Evolutionary conservation across 176 grass and related monocot species (phyloP).

Genomic region (Secale cereale): DNA sequence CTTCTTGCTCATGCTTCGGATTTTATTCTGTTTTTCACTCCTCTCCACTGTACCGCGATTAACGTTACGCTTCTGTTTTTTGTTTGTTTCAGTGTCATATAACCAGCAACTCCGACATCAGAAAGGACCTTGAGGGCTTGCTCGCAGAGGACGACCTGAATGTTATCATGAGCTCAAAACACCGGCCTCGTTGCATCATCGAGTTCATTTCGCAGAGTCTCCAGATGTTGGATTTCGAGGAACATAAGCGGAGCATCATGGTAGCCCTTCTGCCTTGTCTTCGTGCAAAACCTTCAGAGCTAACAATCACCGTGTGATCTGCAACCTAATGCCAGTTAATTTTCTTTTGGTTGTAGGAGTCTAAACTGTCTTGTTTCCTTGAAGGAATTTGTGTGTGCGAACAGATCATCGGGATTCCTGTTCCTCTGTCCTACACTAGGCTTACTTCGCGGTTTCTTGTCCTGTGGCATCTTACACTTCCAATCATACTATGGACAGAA

Average conservation of each 20-base stretch:
- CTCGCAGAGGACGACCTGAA: slow-evolving; percentile 72
- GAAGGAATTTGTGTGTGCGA: slow-evolving; percentile 84
- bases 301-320: not conserved
- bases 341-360: slow-evolving; percentile 54
- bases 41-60: not conserved
- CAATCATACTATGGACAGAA: slow-evolving; percentile 89
- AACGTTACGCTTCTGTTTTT: slow-evolving; percentile 10
- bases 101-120: slow-evolving; percentile 58
- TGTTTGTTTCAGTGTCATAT: slow-evolving; percentile 74
- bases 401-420: slow-evolving; percentile 77
- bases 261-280: slow-evolving; percentile 27
- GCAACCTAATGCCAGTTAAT: slow-evolving; percentile 23
- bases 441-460: slow-evolving; percentile 91
- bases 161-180: slow-evolving; percentile 64
- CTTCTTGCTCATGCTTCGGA: not conserved
- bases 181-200: slow-evolving; percentile 73
- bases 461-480: slow-evolving; percentile 95
- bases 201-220: slow-evolving; percentile 85
- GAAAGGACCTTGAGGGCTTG: slow-evolving; percentile 61
- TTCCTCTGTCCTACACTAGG: slow-evolving; percentile 87
- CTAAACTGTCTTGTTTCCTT: slow-evolving; percentile 80
- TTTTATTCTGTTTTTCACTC: not conserved
- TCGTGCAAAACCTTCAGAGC: not conserved
- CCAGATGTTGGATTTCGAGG: slow-evolving; percentile 63
- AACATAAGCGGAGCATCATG: slow-evolving; percentile 61